Evolutionary conservation across 1,139 yeast species (phyloP).

Genomic region (Geotrichum fermentans): DNA sequence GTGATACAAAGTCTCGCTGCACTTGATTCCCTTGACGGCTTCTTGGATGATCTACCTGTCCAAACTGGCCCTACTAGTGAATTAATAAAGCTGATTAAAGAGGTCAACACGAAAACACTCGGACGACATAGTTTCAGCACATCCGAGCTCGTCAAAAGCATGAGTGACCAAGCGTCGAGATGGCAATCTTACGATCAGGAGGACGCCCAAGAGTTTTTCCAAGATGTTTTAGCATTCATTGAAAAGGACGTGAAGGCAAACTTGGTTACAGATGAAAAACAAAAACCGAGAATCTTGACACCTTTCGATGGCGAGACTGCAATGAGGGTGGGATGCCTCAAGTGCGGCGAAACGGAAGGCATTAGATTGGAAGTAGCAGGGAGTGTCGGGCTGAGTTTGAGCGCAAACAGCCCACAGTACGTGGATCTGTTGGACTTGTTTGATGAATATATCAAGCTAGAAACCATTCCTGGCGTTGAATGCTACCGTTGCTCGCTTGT

Average conservation of each 20-base stretch:
- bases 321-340: constrained; percentile 81
- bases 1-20: constrained; percentile 82
- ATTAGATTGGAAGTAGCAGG: constrained; percentile 75
- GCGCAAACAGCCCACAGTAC: constrained; percentile 22
- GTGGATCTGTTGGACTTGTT: constrained; percentile 56
- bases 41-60: constrained; percentile 44
- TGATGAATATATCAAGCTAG: constrained; percentile 71
- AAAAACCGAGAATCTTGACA: constrained; percentile 47
- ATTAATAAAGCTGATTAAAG: constrained; percentile 32
- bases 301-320: constrained; percentile 88
- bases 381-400: constrained; percentile 70
- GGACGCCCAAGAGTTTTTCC: constrained; percentile 93
- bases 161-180: constrained; percentile 77
- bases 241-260: constrained; percentile 51
- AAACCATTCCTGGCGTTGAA: constrained; percentile 84
- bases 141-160: constrained; percentile 54
- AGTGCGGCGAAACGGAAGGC: constrained; percentile 92
- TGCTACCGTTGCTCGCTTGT: constrained; percentile 84
- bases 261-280: constrained; percentile 8
- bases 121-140: constrained; percentile 56
- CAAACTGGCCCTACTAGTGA: constrained; percentile 16
- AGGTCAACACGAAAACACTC: constrained; percentile 36
- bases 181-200: constrained; percentile 84
- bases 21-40: constrained; percentile 54
- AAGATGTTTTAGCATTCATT: constrained; percentile 63